Percentiles rank a stretch among this genome's conserved stretches.
Conservation (phyloP, 139 green algal genomes). For the Chlorella sorokiniana region DNA sequence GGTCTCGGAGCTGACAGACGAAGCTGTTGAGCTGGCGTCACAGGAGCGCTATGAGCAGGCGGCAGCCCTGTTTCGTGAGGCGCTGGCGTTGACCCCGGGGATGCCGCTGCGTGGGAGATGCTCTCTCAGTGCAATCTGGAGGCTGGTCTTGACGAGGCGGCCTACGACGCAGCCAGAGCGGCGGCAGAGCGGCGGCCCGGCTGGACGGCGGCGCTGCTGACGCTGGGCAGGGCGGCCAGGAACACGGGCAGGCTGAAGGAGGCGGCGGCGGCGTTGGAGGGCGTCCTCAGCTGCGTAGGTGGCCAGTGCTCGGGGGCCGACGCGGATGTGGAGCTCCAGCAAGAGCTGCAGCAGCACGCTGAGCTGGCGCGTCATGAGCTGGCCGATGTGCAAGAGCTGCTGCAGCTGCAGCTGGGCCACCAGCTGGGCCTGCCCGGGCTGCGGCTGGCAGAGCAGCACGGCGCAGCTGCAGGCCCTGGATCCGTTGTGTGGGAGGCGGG, state of each 20-base stretch:
- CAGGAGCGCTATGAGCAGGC: background rate
- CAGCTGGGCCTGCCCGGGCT: slow-evolving; percentile 30
- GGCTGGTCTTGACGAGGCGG: slow-evolving; percentile 9
- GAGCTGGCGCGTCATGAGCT: background rate
- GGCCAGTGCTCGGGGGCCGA: no score
- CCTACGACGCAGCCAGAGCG: background rate
- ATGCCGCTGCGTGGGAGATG: slow-evolving; percentile 26
- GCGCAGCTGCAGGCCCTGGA: background rate
- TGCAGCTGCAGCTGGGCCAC: slow-evolving; percentile 17
- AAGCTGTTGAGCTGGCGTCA: background rate
- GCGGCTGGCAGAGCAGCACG: slow-evolving; percentile 2
- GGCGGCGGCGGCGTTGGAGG: slow-evolving; percentile 1
- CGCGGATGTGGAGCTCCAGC: background rate
- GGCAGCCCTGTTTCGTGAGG: background rate
- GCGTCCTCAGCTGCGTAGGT: background rate
- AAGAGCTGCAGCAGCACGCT: background rate
- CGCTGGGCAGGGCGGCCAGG: slow-evolving; percentile 27
- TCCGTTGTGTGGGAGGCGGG: slow-evolving; percentile 25
- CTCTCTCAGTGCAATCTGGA: slow-evolving; percentile 29
- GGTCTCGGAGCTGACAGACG: background rate
- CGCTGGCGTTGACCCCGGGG: background rate
- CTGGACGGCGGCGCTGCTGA: background rate
- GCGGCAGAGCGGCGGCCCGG: background rate
- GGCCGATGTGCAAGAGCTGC: slow-evolving; percentile 1
- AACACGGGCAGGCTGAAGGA: slow-evolving; percentile 18